Base-by-base conservation (phyloP, 257 asterid genomes). In the Nicotiana knightiana region DNA sequence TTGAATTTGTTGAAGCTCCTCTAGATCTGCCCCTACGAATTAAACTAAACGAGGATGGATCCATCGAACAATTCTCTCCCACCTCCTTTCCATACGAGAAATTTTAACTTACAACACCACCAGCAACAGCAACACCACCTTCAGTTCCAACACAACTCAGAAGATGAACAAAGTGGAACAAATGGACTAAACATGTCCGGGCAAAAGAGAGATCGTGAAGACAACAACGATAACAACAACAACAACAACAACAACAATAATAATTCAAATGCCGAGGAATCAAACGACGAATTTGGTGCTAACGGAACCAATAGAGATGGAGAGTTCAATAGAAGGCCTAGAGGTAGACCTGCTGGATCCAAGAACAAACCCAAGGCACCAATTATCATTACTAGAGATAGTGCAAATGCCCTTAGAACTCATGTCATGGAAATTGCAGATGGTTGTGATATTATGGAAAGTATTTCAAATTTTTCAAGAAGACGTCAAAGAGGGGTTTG, bases 391-490 rank as follows among this genome's bases (percentile, higher is more conserved):
- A 91, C 91, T 2, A 93, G 98, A 2, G 98, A 94, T 88, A 93
- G 97, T 78, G 93, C 98, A 65, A 94, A 94, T 83, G 98, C 98
- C 0, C 96, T 95, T 21, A 83, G 98, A 24, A 93, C 97, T 85
- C 98, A 95, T 83, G 97, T 95, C n/a, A 92, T 95, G 97, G 98
- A 95, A 64, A 81, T 95, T 65, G 86, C 97, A 12, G 98, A 95
- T 71, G 98, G 97, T 4, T 88, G 97, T 39, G 98, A 95, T 84
- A 80, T 95, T 84, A 86, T 92, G 91, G 97, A 95, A 24, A 87
- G 97, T 86, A 86, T 95, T 24, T 87, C 93, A 10, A 87, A 68
- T 87, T 95, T 95, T 70, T 97, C 98, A 2, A 87, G 95, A 30
- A 86, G 91, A 81, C 92, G 98, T 46, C 98, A 95, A 85, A 57